A percentile compares a stretch with the other conserved stretches of the same genome.
Conservation (phyloP, 176 grass and related monocot species). For the Ampelocalamus luodianensis region DNA sequence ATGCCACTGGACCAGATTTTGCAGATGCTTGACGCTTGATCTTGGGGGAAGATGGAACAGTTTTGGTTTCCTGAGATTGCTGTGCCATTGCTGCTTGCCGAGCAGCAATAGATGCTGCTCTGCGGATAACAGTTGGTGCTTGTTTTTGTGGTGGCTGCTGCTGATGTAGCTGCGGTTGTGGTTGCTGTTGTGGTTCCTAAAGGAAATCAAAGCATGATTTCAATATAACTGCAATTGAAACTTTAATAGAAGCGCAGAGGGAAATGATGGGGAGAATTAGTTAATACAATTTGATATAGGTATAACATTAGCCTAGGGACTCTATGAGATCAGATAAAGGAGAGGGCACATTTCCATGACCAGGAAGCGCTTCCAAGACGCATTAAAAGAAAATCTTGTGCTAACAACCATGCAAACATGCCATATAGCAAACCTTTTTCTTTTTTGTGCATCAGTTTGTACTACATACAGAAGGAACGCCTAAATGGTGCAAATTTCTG, state of each 20-base stretch:
- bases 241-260: background rate
- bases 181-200: constrained; percentile 48
- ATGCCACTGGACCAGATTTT: constrained; percentile 44
- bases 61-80: constrained; percentile 55
- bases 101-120: constrained; percentile 54
- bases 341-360: constrained; percentile 12
- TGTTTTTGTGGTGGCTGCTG: constrained; percentile 51
- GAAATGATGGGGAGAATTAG: background rate
- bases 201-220: constrained; percentile 38
- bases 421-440: background rate
- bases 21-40: constrained; percentile 60
- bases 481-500: constrained; percentile 6
- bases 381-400: constrained; percentile 15
- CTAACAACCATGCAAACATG: background rate
- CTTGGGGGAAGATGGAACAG: constrained; percentile 51
- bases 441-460: constrained; percentile 14
- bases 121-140: constrained; percentile 45
- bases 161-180: constrained; percentile 39
- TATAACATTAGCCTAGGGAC: background rate
- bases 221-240: constrained; percentile 6
- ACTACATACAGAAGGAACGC: background rate
- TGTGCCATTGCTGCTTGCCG: constrained; percentile 61
- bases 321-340: background rate
- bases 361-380: background rate
- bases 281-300: constrained; percentile 3